Conservation (phyloP, 345 rosid species). For the Odontarrhena argentea region DNA sequence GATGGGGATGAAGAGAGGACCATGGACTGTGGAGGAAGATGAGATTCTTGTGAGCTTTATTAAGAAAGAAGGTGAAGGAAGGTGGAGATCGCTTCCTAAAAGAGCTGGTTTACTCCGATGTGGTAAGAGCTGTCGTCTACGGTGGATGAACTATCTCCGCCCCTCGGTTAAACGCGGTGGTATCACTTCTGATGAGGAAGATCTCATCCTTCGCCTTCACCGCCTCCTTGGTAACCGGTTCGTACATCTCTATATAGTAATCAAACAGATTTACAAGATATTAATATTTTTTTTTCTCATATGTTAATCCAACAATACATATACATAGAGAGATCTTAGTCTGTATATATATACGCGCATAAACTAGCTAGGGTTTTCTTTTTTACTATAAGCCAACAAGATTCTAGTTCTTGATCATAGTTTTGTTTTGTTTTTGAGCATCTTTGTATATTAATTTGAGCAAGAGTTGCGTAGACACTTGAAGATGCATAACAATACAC, state of each 20-base stretch:
- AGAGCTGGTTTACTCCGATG: conserved; percentile 83
- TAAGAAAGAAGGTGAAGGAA: conserved; percentile 74
- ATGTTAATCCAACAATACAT: neutral
- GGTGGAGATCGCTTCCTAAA: conserved; percentile 83
- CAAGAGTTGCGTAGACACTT: no score
- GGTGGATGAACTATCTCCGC: conserved; percentile 95
- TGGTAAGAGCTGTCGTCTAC: conserved; percentile 89
- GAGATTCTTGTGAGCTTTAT: conserved; percentile 61
- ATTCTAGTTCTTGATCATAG: conserved; percentile 9
- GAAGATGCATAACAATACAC: no score
- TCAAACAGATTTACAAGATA: neutral
- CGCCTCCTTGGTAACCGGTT: conserved; percentile 73
- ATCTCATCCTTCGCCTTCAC: conserved; percentile 92
- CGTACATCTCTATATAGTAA: neutral
- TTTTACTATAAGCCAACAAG: neutral
- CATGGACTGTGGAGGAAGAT: conserved; percentile 91
- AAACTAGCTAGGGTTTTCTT: neutral
- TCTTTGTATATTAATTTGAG: no score
- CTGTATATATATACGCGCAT: neutral
- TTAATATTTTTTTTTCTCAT: neutral
- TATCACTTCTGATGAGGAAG: conserved; percentile 83
- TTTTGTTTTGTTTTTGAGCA: no score
- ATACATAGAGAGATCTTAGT: conserved; percentile 1
- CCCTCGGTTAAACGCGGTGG: conserved; percentile 77
- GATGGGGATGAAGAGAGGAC: conserved; percentile 79